Evolutionary conservation across 495 filamentous ascomycete genomes (phyloP).

Genomic region (Neurospora sp.): DNA sequence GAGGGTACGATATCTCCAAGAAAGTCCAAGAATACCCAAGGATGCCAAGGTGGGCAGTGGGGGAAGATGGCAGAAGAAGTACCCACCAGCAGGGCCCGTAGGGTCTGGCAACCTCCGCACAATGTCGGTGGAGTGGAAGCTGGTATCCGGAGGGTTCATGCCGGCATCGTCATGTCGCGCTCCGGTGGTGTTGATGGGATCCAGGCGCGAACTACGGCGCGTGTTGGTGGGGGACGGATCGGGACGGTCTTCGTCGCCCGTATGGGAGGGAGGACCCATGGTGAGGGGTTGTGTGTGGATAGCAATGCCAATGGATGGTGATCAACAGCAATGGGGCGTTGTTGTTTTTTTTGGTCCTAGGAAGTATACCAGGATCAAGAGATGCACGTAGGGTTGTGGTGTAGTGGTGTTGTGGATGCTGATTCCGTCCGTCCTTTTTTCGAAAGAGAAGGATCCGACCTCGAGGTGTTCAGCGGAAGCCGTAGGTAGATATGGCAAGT

Average conservation of each 20-base stretch:
- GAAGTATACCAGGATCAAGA: background rate
- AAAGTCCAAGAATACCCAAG: background rate
- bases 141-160: slow-evolving; percentile 20
- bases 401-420: background rate
- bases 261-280: slow-evolving; percentile 31
- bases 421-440: background rate
- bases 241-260: slow-evolving; percentile 18
- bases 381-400: background rate
- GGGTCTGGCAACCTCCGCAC: slow-evolving; percentile 36
- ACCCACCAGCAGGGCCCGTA: slow-evolving; percentile 26
- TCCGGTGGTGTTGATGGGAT: slow-evolving; percentile 9
- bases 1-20: background rate
- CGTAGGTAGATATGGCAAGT: background rate
- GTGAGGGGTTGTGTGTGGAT: slow-evolving; percentile 1
- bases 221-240: slow-evolving; percentile 34
- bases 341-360: slow-evolving; percentile 1
- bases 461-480: background rate
- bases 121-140: slow-evolving; percentile 38
- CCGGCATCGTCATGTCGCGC: background rate
- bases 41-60: background rate
- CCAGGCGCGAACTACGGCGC: slow-evolving; percentile 23
- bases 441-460: background rate
- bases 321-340: background rate
- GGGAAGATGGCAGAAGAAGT: background rate
- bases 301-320: background rate